Evolutionary conservation across 140 eudicot genomes (phyloP), one percentile per base, ranked within the genome.

Genomic region (Oenanthe javanica): DNA sequence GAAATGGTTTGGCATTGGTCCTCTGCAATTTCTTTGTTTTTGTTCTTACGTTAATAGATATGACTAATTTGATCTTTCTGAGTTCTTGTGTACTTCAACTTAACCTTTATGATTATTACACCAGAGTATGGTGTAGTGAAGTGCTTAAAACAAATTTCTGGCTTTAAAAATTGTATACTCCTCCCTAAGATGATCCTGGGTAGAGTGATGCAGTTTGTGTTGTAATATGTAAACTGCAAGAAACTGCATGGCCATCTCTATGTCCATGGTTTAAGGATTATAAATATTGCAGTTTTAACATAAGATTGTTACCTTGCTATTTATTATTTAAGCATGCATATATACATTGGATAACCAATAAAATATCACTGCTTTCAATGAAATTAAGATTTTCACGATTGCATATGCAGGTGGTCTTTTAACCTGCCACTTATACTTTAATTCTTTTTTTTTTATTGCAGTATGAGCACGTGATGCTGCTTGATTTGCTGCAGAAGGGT

Each of bases 401-500:
- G 40, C 72, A 31, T 11, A 12, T 67, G 36, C 12, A 4, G 55
- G 43, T 6, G 2, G 4, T 49, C 43, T 42, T 14, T 40, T 45
- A 16, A 42, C 5, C 3, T 14, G 9, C 15, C 49, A 48, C 46
- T 67, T 6, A 13, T 73, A 25, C 36, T 75, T 48, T 1, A 12
- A 31, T 31, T 31, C 31, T 31, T 31, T 16, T 67, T 47, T 78
- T 45, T n/a, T 75, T 92, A 36, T 27, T 67, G n/a, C 74, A 94
- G 99, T 94, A 92, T 76, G 99, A 94, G 83, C 93, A 94, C 79
- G 61, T 78, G 47, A 87, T 88, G 87, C 59, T 94, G 81, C 87
- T 92, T 69, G 97, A 92, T 55, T 80, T 94, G 83, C 90, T 94
- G 40, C 88, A 92, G 78, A 92, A 90, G 79, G 98, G 98, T 51